A percentile compares a stretch with the other conserved stretches of the same genome.
Conservation (phyloP, 2,329 filamentous ascomycete species). For the Aspergillus oerlinghausenensis region DNA sequence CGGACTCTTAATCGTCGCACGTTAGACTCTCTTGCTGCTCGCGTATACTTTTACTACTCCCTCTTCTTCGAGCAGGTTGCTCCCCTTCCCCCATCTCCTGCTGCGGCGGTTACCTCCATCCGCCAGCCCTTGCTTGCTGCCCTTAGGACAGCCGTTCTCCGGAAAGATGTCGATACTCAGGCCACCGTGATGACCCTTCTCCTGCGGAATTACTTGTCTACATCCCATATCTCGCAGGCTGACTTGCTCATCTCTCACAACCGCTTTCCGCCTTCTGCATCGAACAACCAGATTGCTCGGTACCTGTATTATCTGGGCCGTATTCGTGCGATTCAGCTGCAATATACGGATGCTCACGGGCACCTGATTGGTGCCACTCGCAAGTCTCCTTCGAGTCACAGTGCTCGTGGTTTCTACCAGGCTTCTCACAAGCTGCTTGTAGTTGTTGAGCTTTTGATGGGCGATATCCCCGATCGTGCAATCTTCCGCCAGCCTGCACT, state of each 20-base stretch:
- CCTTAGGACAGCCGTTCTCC: conserved; percentile 87
- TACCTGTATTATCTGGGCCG: conserved; percentile 97
- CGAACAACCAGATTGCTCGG: conserved; percentile 96
- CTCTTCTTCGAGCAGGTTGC: conserved; percentile 89
- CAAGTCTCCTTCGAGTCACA: conserved; percentile 85
- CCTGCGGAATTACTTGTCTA: conserved; percentile 91
- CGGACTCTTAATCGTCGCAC: conserved; percentile 89
- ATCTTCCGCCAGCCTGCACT: conserved; percentile 87
- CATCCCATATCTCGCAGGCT: conserved; percentile 93
- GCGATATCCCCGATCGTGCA: conserved; percentile 92
- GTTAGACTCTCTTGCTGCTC: conserved; percentile 85
- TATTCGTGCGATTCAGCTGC: conserved; percentile 91
- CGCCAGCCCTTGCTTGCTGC: conserved; percentile 81
- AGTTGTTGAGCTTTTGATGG: conserved; percentile 96
- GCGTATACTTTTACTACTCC: conserved; percentile 97
- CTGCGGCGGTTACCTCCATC: conserved; percentile 80
- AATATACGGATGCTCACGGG: conserved; percentile 94
- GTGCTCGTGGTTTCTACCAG: conserved; percentile 90
- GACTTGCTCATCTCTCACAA: conserved; percentile 95
- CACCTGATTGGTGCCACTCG: conserved; percentile 89
- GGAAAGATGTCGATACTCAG: conserved; percentile 97
- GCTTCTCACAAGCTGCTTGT: conserved; percentile 94
- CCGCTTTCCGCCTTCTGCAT: conserved; percentile 86
- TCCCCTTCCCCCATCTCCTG: conserved; percentile 81
- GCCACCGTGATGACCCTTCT: conserved; percentile 91